Base-by-base conservation (phyloP, 2,329 filamentous ascomycete genomes). In the Cercospora janseana region DNA sequence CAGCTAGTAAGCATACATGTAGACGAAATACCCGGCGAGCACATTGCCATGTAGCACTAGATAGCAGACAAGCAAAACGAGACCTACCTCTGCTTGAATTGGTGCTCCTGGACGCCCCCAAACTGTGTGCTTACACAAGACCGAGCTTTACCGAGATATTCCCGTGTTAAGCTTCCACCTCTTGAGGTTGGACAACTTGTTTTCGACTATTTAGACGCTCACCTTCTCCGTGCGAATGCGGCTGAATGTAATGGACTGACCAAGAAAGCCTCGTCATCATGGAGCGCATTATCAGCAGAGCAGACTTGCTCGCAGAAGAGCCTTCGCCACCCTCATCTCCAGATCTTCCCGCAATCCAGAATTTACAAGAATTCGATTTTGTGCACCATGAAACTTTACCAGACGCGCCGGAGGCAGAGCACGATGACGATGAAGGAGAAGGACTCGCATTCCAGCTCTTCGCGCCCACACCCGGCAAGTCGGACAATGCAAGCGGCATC, bases 371-470 rank as follows among this genome's bases (percentile, higher is more conserved):
- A 28, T 59, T 60, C 44, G 52, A 60, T 15, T 60, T 56, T 21
- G 46, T 60, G 13, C n/a, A 51, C 9, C 53, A 52, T 16, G 24
- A 46, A 34, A 32, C 18, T 24, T 27, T 43, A 4, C 46, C 29
- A 0, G 32, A 44, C 20, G 23, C 31, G 6, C 5, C 37, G 6
- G 31, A 9, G 5, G 29, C 26, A 26, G 32, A 26, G n/a, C 29
- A 35, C 10, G 49, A 16, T 20, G 26, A 44, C 13, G 32, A 31
- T 2, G 45, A 16, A 8, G 49, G 54, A 16, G 55, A 58, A 8
- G 56, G 53, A 28, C 29, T 60, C 12, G 52, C 54, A 8, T 60
- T 60, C 24, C 51, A 46, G 20, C 54, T 60, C 4, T 60, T 60
- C 16, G 58, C 58, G 3, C 50, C 56, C n/a, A 8, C 49, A 12